phyloP scores from a whole-genome alignment of 306 rosid genomes.

The Cicer pinnatifidum region DNA sequence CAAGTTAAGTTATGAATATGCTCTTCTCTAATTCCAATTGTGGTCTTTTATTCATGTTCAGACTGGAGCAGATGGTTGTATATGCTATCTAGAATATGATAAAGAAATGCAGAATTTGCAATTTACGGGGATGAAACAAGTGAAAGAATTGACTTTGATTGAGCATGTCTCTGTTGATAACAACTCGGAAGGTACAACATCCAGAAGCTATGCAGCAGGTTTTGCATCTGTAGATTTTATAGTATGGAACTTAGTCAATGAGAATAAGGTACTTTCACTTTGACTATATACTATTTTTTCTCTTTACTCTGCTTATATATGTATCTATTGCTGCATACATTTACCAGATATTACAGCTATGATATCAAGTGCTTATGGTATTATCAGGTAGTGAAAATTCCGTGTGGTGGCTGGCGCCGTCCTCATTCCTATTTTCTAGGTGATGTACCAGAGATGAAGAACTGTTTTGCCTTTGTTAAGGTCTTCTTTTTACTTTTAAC shows the following conservation, averaged over 20 bases:
- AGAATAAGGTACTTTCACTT: conserved; percentile 67
- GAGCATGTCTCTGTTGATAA: conserved; percentile 57
- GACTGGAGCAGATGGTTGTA: conserved; percentile 98
- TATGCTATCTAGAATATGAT: conserved; percentile 82
- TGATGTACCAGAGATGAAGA: conserved; percentile 77
- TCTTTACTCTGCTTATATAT: conserved; percentile 26
- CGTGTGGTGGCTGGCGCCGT: conserved; percentile 99
- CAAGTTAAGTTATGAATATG: conserved; percentile 16
- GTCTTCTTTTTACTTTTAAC: conserved; percentile 49
- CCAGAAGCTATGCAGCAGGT: conserved; percentile 78
- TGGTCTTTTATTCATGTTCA: conserved; percentile 52
- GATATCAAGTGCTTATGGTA: conserved; percentile 39
- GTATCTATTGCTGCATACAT: conserved; percentile 25
- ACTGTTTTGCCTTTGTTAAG: conserved; percentile 94
- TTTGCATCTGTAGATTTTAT: conserved; percentile 88
- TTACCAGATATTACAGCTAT: conserved; percentile 24
- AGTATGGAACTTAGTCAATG: conserved; percentile 78
- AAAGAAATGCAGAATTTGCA: conserved; percentile 65
- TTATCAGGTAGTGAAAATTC: conserved; percentile 74
- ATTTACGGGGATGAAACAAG: conserved; percentile 93
- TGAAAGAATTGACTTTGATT: conserved; percentile 83
- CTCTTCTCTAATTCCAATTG: conserved; percentile 30
- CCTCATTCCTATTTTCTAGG: conserved; percentile 91
- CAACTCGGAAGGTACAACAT: conserved; percentile 46
- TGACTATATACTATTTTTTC: neutral